Conservation (phyloP, 1,284 basidiomycete species). For the Boletus subluridellus region DNA sequence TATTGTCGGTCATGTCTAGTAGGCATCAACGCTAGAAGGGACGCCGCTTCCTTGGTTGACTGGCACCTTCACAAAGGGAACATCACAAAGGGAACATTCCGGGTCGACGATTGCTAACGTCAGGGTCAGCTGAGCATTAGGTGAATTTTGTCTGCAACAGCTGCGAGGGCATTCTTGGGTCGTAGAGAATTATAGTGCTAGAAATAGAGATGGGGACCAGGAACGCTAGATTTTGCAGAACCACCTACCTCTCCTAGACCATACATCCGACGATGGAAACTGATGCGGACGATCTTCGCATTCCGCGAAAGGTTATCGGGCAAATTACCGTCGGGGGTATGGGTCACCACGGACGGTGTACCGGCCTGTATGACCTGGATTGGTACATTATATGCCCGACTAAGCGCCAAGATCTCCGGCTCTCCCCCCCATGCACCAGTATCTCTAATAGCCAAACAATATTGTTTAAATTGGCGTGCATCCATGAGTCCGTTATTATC, state of each 20-base stretch:
- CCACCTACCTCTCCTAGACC: conserved; percentile 84
- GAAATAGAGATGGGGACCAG: conserved; percentile 3
- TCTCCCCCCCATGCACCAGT: conserved; percentile 96
- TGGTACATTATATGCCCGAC: conserved; percentile 77
- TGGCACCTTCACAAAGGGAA: not conserved
- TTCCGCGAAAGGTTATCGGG: conserved; percentile 37
- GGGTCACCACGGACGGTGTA: conserved; percentile 78
- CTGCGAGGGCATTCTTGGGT: conserved; percentile 46
- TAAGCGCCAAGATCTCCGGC: conserved; percentile 92
- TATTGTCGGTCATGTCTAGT: not conserved
- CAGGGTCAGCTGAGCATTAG: conserved; percentile 34
- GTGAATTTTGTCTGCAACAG: conserved; percentile 43
- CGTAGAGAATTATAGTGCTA: conserved; percentile 88
- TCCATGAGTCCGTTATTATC: conserved; percentile 70
- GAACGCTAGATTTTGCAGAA: not conserved
- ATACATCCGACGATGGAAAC: conserved; percentile 90
- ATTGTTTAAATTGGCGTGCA: conserved; percentile 64
- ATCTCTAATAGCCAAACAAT: conserved; percentile 77
- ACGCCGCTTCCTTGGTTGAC: not conserved
- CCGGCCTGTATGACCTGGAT: conserved; percentile 92
- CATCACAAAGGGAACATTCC: not conserved
- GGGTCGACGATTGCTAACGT: not conserved
- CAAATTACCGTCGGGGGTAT: conserved; percentile 50
- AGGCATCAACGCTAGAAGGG: not conserved
- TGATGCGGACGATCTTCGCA: conserved; percentile 65